A percentile compares a stretch with the other conserved stretches of the same genome.
These are phyloP conservation scores for Pythium phragmitis DNA, from an alignment of 352 stramenopile species.

Conservation along the genomic window DNA sequence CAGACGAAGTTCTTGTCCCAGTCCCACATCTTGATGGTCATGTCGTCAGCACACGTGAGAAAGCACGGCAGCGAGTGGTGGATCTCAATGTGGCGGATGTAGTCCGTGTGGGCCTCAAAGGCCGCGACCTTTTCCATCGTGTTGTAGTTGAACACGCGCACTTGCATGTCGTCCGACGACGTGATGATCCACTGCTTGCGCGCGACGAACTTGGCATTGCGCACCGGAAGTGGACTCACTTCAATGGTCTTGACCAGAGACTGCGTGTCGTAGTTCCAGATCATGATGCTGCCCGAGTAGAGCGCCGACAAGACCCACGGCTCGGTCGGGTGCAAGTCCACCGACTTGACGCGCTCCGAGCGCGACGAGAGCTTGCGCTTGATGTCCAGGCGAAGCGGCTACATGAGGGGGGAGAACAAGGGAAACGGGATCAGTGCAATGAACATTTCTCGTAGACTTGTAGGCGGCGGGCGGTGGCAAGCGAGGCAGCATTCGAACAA, in stretches of 20 bases:
- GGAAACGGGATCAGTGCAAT: neutral
- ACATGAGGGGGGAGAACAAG: neutral
- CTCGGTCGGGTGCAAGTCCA: constrained; percentile 97
- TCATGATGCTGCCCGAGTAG: constrained; percentile 98
- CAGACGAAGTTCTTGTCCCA: constrained; percentile 90
- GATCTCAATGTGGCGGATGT: constrained; percentile 97
- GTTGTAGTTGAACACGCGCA: constrained; percentile 99
- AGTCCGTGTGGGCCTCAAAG: constrained; percentile 98
- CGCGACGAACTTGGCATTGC: constrained; percentile 93
- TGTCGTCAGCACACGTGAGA: constrained; percentile 97
- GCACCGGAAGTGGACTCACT: constrained; percentile 94
- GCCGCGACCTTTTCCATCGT: constrained; percentile 96
- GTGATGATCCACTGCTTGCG: constrained; percentile 98
- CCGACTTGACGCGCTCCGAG: constrained; percentile 98
- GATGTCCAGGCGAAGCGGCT: constrained; percentile 82
- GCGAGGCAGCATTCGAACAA: constrained; percentile 1
- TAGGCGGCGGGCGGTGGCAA: neutral
- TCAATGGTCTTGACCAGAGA: constrained; percentile 97
- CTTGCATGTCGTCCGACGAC: constrained; percentile 95
- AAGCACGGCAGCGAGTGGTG: constrained; percentile 97
- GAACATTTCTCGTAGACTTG: neutral
- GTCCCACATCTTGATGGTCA: constrained; percentile 99
- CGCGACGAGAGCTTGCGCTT: constrained; percentile 94
- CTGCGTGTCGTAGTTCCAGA: constrained; percentile 97
- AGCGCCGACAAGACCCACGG: constrained; percentile 97